phyloP scores from a whole-genome alignment of 2,329 filamentous ascomycete genomes.

The Chrysoporthe puriensis region DNA sequence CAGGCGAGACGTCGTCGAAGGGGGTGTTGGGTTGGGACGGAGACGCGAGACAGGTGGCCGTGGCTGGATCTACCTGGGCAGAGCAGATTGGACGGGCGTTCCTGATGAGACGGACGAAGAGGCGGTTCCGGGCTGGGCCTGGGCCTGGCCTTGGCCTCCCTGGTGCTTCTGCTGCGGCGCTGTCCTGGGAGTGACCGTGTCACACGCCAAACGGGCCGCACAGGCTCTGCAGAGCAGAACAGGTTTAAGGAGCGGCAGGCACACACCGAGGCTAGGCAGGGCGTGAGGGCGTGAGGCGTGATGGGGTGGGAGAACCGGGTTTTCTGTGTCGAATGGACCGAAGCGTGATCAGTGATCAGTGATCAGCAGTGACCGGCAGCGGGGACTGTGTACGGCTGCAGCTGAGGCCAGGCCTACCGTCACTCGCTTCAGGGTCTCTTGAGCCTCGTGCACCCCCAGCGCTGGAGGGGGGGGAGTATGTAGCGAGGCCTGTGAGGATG shows the following conservation, averaged over 20 bases:
- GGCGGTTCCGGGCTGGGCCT: slow-evolving; percentile 4
- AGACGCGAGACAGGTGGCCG: slow-evolving; percentile 1
- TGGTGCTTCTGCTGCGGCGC: background rate
- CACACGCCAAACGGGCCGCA: slow-evolving; percentile 16
- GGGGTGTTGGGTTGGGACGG: background rate
- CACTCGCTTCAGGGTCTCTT: background rate
- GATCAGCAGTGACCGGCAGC: background rate
- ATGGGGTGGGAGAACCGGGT: no score
- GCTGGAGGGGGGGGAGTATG: background rate
- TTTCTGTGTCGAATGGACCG: background rate
- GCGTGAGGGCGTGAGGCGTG: no score
- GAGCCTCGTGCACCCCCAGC: background rate
- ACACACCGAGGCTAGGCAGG: background rate
- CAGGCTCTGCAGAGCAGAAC: slow-evolving; percentile 5
- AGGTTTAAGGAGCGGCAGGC: slow-evolving; percentile 8
- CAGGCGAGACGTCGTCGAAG: background rate
- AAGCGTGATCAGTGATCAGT: background rate
- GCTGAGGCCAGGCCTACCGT: background rate
- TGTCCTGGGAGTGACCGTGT: slow-evolving; percentile 9
- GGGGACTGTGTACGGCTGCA: background rate
- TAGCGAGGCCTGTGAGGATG: background rate
- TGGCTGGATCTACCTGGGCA: slow-evolving; percentile 3
- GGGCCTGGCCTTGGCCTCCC: slow-evolving; percentile 2
- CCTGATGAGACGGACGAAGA: slow-evolving; percentile 11
- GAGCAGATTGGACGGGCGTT: slow-evolving; percentile 4